Base-by-base conservation (phyloP, 2,329 filamentous ascomycete species). In the Myriosclerotinia scirpicola region DNA sequence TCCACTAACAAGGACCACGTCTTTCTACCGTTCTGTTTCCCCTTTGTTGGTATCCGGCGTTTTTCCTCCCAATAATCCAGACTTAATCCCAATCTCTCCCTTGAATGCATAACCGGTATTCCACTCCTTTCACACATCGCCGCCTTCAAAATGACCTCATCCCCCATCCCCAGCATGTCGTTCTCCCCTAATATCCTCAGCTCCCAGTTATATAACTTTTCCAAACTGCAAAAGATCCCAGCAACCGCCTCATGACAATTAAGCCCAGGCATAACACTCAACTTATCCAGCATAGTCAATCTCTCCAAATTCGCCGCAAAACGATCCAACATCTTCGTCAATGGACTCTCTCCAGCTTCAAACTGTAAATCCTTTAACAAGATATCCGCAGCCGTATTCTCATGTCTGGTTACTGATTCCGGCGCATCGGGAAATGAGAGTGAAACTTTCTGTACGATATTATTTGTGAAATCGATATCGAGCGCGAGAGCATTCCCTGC, bases 211-310 rank as follows among this genome's bases (percentile, higher is more conserved):
- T 90, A 87, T n/a, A 96, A 79, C 71, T 83, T 87, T 67, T 84
- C 81, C 68, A 95, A 79, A 73, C 90, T 91, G 66, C 84, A 84
- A 76, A 89, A 91, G 7, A 96, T 81, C 3, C 90, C 90, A 5
- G 86, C 87, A 54, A 94, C 81, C 0, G 91, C 91, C 75, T 92
- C 90, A 75, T 91, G 90, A 76, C 91, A 91, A 72, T 91, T 91
- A 9, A 94, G 81, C 6, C 85, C 84, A 1, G 87, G 87, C 40
- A 84, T 81, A 30, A 86, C 83, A 76, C 90, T 92, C 63, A 94
- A 82, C 71, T 87, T 88, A 75, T 95, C 92, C 65, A 93, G 78
- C 6, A 78, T 82, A 4, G 90, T 87, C 44, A 95, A 79, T 46
- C 85, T 84, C 73, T 90, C 87, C 46, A 96, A 81, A 74, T 93